A percentile compares a stretch with the other conserved stretches of the same genome.
Conservation (phyloP, 306 rosid genomes). For the Begonia loranthoides region DNA sequence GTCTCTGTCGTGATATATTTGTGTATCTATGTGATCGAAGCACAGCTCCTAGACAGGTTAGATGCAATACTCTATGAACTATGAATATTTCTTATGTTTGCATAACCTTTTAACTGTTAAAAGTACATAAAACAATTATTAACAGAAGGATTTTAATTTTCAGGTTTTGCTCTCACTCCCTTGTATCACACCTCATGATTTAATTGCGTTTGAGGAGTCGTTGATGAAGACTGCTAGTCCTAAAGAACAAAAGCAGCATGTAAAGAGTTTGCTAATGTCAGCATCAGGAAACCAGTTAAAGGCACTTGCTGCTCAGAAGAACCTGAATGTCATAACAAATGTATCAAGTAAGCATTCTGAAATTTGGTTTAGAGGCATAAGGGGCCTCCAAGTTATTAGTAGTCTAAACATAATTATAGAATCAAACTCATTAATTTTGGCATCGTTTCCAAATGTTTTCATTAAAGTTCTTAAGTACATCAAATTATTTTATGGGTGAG, state of each 20-base stretch:
- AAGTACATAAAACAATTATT: too few species aligned
- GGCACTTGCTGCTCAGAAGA: slow-evolving; percentile 87
- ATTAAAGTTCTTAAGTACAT: too few species aligned
- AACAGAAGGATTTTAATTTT: not conserved
- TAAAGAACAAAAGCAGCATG: slow-evolving; percentile 84
- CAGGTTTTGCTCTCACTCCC: slow-evolving; percentile 84
- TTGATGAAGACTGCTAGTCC: slow-evolving; percentile 74
- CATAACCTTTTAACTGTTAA: too few species aligned
- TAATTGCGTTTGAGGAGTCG: slow-evolving; percentile 87
- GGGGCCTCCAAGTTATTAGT: not conserved
- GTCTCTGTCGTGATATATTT: slow-evolving; percentile 84
- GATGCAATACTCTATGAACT: slow-evolving; percentile 11
- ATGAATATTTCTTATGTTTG: slow-evolving; percentile 1
- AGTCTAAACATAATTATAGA: too few species aligned
- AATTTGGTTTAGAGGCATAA: not conserved
- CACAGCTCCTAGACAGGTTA: slow-evolving; percentile 88
- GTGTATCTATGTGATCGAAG: slow-evolving; percentile 68
- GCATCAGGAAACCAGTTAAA: slow-evolving; percentile 86
- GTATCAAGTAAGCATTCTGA: slow-evolving; percentile 57
- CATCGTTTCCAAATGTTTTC: not conserved
- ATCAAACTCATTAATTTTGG: not conserved
- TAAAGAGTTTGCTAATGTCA: slow-evolving; percentile 68
- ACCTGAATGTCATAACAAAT: slow-evolving; percentile 74
- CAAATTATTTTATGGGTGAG: too few species aligned
- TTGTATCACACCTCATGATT: slow-evolving; percentile 52